phyloP scores from a whole-genome alignment of 768 basidiomycete genomes.

The Tricholoma sp. region DNA sequence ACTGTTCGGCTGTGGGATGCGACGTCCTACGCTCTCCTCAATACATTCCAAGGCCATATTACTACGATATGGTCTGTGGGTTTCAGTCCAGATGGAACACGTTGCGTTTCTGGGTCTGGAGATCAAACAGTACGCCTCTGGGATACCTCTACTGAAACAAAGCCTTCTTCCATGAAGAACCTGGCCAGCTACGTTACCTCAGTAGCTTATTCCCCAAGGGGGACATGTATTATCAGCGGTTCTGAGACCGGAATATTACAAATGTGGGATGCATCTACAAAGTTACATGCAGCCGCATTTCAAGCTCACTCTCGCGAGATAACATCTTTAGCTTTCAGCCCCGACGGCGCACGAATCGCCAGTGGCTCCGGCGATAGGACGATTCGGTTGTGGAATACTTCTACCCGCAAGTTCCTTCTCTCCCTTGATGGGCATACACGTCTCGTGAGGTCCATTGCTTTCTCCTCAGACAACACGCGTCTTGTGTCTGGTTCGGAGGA shows the following conservation, averaged over 20 bases:
- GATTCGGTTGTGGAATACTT: conserved; percentile 2
- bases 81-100: conserved; percentile 7
- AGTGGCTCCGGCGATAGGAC: conserved; percentile 7
- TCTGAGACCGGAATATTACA: conserved; percentile 4
- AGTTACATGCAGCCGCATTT: neutral
- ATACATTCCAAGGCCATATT: conserved; percentile 4
- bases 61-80: neutral
- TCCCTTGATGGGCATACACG: conserved; percentile 4
- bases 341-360: conserved; percentile 4
- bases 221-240: conserved; percentile 4
- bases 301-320: conserved; percentile 3
- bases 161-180: conserved; percentile 1
- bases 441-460: conserved; percentile 9
- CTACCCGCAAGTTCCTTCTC: neutral
- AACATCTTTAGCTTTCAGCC: conserved; percentile 1
- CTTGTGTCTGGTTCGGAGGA: conserved; percentile 6
- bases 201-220: conserved; percentile 3
- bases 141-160: conserved; percentile 8
- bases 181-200: conserved; percentile 7
- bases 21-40: neutral
- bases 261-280: conserved; percentile 9
- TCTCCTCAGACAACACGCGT: conserved; percentile 1
- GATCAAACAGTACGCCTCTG: conserved; percentile 7
- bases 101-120: conserved; percentile 8
- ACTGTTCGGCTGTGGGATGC: conserved; percentile 9